Evolutionary conservation across 2,329 filamentous ascomycete genomes (phyloP).

Genomic region (Coniochaeta pulveracea): DNA sequence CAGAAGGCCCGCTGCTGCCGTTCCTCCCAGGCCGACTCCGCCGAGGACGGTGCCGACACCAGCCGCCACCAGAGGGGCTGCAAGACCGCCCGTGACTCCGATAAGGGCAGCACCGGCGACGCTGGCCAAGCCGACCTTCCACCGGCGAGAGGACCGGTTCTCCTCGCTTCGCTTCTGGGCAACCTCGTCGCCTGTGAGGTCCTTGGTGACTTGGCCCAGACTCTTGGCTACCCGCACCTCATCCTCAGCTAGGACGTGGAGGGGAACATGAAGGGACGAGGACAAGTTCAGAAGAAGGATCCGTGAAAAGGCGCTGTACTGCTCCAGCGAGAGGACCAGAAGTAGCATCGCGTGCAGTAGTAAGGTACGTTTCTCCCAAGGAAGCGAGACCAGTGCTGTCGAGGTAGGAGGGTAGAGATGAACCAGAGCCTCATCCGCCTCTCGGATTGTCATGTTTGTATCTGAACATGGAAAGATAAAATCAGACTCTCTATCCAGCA

Average conservation of each 20-base stretch:
- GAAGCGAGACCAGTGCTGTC: conserved; percentile 48
- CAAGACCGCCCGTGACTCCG: conserved; percentile 64
- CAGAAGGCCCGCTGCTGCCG: conserved; percentile 65
- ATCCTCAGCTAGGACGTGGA: conserved; percentile 53
- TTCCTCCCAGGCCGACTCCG: conserved; percentile 62
- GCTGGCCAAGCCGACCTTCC: conserved; percentile 51
- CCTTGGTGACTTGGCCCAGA: conserved; percentile 62
- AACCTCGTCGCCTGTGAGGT: conserved; percentile 53
- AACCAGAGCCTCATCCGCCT: conserved; percentile 34
- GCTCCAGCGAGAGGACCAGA: conserved; percentile 63
- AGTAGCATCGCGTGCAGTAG: conserved; percentile 64
- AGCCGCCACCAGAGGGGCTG: conserved; percentile 64
- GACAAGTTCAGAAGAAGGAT: conserved; percentile 59
- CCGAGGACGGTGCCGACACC: conserved; percentile 72
- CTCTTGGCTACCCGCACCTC: conserved; percentile 67
- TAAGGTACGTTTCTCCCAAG: conserved; percentile 50
- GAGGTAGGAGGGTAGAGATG: conserved; percentile 46
- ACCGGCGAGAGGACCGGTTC: conserved; percentile 51
- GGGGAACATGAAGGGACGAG: conserved; percentile 58
- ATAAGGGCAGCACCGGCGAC: conserved; percentile 50
- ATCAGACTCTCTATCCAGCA: too few relatives aligned
- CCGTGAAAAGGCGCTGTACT: conserved; percentile 65
- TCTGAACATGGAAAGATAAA: too few relatives aligned
- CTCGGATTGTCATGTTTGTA: conserved; percentile 21
- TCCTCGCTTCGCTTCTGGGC: conserved; percentile 53